Percentiles rank a stretch among this genome's conserved stretches.
These are phyloP conservation scores for Cyberlindnera veronae DNA, from an alignment of 805 yeast genomes.

Conservation along the genomic window DNA sequence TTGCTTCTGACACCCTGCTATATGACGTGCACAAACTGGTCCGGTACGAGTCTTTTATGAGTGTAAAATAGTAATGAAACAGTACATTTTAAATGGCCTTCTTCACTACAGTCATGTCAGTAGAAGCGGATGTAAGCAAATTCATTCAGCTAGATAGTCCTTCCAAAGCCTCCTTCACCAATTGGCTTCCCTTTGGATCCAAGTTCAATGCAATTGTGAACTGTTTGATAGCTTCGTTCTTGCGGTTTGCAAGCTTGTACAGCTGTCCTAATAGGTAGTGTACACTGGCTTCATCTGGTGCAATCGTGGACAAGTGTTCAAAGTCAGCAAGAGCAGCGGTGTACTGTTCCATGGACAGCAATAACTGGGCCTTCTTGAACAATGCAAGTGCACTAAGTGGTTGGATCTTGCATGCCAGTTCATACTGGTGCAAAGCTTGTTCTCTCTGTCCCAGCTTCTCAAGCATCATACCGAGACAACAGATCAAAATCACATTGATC, in stretches of 20 bases:
- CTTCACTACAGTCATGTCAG: background rate
- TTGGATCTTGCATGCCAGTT: slow-evolving; percentile 77
- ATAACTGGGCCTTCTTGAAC: slow-evolving; percentile 82
- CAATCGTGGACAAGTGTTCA: slow-evolving; percentile 65
- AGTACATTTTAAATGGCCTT: background rate
- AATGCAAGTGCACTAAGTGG: slow-evolving; percentile 83
- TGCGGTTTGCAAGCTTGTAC: slow-evolving; percentile 71
- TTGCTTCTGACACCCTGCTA: slow-evolving; percentile 1
- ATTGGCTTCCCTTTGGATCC: slow-evolving; percentile 89
- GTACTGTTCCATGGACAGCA: slow-evolving; percentile 68
- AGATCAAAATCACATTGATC: slow-evolving; percentile 79
- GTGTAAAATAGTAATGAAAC: slow-evolving; percentile 8
- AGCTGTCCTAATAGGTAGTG: slow-evolving; percentile 87
- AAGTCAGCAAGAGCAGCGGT: slow-evolving; percentile 72
- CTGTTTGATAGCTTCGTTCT: slow-evolving; percentile 74
- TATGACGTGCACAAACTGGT: slow-evolving; percentile 1
- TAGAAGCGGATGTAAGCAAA: background rate
- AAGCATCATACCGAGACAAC: slow-evolving; percentile 91
- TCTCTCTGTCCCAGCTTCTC: slow-evolving; percentile 69
- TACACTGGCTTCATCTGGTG: slow-evolving; percentile 94
- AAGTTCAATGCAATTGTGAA: slow-evolving; percentile 85
- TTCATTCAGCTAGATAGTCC: slow-evolving; percentile 18
- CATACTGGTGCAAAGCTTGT: slow-evolving; percentile 77
- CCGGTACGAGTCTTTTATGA: slow-evolving; percentile 9
- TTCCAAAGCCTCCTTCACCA: slow-evolving; percentile 83